Evolutionary conservation across 768 basidiomycete genomes (phyloP), one percentile per base, ranked within the genome.

Genomic region (Fistulinella prunicolor): DNA sequence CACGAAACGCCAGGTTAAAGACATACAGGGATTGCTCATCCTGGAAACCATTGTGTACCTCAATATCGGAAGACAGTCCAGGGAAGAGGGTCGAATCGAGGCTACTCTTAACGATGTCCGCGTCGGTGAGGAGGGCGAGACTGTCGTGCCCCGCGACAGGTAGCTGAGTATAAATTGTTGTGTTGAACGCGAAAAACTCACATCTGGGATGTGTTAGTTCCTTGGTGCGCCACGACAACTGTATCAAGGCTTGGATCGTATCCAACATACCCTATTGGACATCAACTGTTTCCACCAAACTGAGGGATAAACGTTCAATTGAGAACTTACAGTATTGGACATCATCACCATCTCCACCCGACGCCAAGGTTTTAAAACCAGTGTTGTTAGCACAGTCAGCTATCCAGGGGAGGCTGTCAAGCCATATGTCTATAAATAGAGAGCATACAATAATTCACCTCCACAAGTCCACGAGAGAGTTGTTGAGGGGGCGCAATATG

Each of bases 21-120:
- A 24, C 56, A 80, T 80, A 43, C 50, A 3, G 73, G 68, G 4
- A 81, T 16, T 36, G 81, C 4, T 66, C 71, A 2, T 56, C 54
- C 13, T 44, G 56, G 51, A 83, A 83, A 1, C 82, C 82, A 23
- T 45, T 49, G 50, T 83, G 81, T 3, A 68, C 71, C 51, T 70
- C 9, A 3, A 82, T 64, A 9, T 54, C 44, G 6, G 73, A 70
- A 35, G 58, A 56, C 5, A 83, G 40, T 3, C 78, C 79, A 0
- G 79, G 79, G 65, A 83, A 83, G 9, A 80, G 68, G 0, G 66
- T 54, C 0, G 73, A n/a, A 46, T 75, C 46, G 37, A 78, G 56
- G 3, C 38, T 52, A 3, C 49, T 47, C 44, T 70, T 54, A 50
- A 71, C 47, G 51, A 79, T 55, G 45, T 76, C 57, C 0, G 47